phyloP scores from a whole-genome alignment of 805 yeast genomes.

The Huiozyma sinensis region DNA sequence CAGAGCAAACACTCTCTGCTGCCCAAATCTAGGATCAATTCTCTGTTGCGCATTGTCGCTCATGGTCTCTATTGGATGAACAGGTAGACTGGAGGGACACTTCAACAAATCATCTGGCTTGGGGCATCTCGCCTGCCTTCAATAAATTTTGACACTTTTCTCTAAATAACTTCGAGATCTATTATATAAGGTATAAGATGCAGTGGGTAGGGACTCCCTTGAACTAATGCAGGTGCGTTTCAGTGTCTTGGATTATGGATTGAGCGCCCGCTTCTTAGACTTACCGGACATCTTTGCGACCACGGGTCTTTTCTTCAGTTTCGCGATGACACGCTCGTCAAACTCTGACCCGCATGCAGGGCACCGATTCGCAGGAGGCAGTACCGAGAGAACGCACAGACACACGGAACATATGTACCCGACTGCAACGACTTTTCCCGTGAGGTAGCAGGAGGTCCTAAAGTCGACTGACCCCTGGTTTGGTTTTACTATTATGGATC shows the following conservation, averaged over 20 bases:
- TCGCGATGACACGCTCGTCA: slow-evolving; percentile 50
- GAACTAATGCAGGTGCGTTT: too few species aligned
- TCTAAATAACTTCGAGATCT: too few species aligned
- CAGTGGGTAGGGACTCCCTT: too few species aligned
- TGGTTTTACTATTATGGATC: slow-evolving; percentile 70
- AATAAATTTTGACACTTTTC: too few species aligned
- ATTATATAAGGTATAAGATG: too few species aligned
- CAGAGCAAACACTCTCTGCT: slow-evolving; percentile 19
- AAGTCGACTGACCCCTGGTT: slow-evolving; percentile 82
- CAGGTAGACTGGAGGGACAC: too few species aligned
- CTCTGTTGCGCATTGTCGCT: not conserved
- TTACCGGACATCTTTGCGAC: slow-evolving; percentile 7
- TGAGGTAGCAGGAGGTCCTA: slow-evolving; percentile 85
- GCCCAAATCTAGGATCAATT: slow-evolving; percentile 23
- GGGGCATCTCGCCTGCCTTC: too few species aligned
- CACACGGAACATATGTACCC: slow-evolving; percentile 96
- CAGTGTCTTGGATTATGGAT: too few species aligned
- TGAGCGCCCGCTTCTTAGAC: too few species aligned
- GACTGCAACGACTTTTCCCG: slow-evolving; percentile 82
- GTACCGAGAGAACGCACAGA: slow-evolving; percentile 57
- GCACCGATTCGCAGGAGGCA: slow-evolving; percentile 60
- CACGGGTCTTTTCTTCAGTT: slow-evolving; percentile 37
- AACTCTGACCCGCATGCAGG: slow-evolving; percentile 81
- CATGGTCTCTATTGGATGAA: not conserved
- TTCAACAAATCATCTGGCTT: too few species aligned